Conservation (phyloP, 1,284 basidiomycete species). For the Tranzscheliella williamsii region DNA sequence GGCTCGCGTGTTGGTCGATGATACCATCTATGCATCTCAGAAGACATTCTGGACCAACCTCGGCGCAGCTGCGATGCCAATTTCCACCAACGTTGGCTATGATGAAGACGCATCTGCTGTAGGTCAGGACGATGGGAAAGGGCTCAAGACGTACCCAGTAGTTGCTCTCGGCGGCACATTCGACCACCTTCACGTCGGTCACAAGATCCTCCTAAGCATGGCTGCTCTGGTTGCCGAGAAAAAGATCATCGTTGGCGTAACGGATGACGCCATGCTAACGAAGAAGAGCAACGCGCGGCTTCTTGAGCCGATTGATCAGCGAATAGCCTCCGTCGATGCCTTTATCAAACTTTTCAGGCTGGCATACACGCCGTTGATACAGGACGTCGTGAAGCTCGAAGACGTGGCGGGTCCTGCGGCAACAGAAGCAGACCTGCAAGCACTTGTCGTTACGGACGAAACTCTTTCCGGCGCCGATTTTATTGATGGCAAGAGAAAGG, state of each 20-base stretch:
- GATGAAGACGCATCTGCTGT: conserved; percentile 2
- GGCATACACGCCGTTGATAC: conserved; percentile 19
- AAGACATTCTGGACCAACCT: conserved; percentile 7
- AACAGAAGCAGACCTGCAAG: conserved; percentile 43
- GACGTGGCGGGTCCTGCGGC: conserved; percentile 58
- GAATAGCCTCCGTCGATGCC: conserved; percentile 43
- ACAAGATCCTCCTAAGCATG: conserved; percentile 95
- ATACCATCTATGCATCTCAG: background rate
- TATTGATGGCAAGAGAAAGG: conserved; percentile 41
- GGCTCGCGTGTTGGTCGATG: conserved; percentile 12
- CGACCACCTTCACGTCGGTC: conserved; percentile 94
- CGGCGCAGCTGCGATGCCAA: background rate
- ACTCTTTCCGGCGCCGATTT: conserved; percentile 49
- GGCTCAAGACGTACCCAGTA: conserved; percentile 16
- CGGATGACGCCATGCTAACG: conserved; percentile 74
- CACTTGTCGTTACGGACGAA: conserved; percentile 56
- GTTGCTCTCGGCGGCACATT: conserved; percentile 77
- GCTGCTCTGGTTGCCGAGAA: conserved; percentile 76
- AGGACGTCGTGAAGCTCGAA: conserved; percentile 44
- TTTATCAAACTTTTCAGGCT: conserved; percentile 44
- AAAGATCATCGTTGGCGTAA: conserved; percentile 85
- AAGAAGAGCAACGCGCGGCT: conserved; percentile 75
- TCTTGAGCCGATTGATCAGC: conserved; percentile 70
- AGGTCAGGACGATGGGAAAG: conserved; percentile 26
- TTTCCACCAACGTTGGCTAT: conserved; percentile 5